Base-by-base conservation (phyloP, 768 basidiomycete species). In the Mycena kentingensis region DNA sequence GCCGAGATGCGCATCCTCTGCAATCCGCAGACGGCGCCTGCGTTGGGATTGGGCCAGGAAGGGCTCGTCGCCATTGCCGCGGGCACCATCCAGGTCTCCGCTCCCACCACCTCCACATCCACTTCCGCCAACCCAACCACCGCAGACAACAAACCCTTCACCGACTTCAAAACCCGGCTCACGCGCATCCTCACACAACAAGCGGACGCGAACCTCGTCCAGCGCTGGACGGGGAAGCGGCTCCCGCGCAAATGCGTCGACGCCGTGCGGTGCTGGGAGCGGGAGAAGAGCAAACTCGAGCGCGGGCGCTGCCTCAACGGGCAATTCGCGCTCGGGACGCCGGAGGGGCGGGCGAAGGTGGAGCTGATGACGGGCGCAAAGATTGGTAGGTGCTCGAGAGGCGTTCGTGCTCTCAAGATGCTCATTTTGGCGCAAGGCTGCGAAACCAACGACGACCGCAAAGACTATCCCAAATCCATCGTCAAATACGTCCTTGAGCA, bases 201-300 rank as follows among this genome's bases (percentile, higher is more conserved):
- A 3, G 28, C 48, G 22, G 54, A 54, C 36, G 34, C 18, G 34
- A 37, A 39, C 21, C 16, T 45, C 36, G 49, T 46, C 22, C 4
- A 6, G 32, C 22, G 43, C 2, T 55, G 54, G 54, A 19, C 21
- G 15, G 1, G 22, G 4, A 41, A 32, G 44, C 22, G 34, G 37
- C 6, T 18, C 24, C 72, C 72, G 54, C 22, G 19, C 29, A 46
- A 55, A 26, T 36, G 18, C 18, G 7, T 22, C n/a, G 54, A 24
- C 16, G 54, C 49, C 24, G 22, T 43, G 6, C 15, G 27, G 8
- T 55, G 54, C 37, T 55, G 54, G 54, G 22, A 27, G 11, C 21
- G 36, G 18, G 46, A 49, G 43, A 46, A 45, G 38, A 16, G 31
- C n/a, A 45, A 32, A 4, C 24, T 55, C 31, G 54, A 55, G 21